Evolutionary conservation across 2,329 filamentous ascomycete species (phyloP).

Genomic region (Colletotrichum navitas): DNA sequence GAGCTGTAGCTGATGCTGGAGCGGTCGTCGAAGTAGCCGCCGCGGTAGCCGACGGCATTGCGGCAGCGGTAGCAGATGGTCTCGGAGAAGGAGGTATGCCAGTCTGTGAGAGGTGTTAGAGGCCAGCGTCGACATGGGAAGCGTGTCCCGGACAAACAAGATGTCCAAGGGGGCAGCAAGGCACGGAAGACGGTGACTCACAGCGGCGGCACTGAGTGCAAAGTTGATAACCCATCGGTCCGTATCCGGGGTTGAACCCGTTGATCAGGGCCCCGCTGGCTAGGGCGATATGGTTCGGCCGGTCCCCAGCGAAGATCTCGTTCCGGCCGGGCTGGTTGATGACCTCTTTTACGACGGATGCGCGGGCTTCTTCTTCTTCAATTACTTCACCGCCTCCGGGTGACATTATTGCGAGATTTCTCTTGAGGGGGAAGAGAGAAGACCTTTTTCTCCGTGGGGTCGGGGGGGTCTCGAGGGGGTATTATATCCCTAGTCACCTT

Average conservation of each 20-base stretch:
- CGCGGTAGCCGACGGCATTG: background rate
- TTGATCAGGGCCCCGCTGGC: slow-evolving; percentile 1
- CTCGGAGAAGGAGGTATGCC: slow-evolving; percentile 10
- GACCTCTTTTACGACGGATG: slow-evolving; percentile 9
- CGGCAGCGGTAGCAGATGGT: slow-evolving; percentile 15
- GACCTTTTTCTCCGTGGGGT: background rate
- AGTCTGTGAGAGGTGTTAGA: background rate
- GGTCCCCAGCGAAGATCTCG: background rate
- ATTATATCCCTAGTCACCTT: background rate
- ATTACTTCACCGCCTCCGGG: background rate
- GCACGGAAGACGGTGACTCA: background rate
- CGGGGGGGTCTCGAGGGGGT: background rate
- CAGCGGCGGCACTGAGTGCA: slow-evolving; percentile 14
- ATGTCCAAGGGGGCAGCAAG: no score
- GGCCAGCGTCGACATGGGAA: background rate
- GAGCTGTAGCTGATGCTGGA: slow-evolving; percentile 8
- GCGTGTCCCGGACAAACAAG: background rate
- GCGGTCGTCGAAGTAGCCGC: slow-evolving; percentile 4
- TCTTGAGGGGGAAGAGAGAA: background rate
- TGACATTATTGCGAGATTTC: background rate
- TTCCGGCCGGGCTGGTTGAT: background rate
- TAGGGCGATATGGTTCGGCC: background rate
- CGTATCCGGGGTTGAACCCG: background rate
- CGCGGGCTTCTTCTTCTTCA: background rate
- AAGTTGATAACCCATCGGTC: slow-evolving; percentile 12